Base-by-base conservation (phyloP, 1,284 basidiomycete species). In the Porodaedalea pini region DNA sequence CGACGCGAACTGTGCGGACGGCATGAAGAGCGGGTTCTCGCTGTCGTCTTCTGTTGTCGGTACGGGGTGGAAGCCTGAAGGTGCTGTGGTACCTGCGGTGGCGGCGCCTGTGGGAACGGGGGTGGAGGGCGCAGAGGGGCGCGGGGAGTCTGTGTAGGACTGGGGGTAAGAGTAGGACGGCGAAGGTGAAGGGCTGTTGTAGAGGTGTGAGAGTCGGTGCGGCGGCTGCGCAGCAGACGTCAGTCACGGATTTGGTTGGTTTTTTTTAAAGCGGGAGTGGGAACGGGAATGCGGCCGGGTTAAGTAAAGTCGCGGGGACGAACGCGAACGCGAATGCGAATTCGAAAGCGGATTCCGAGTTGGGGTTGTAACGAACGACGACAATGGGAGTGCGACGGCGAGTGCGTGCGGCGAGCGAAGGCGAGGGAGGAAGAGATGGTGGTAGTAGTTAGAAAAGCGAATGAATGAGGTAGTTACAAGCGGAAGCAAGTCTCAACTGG, bases 141-240 rank as follows among this genome's bases (percentile, higher is more conserved):
- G 56, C n/a, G 56, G 34, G n/a, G 50, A 43, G 59, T 48, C 23
- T 47, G 43, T 25, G 57, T 40, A 57, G 57, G 63, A 52, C 63
- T 45, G 47, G 58, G 53, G 40, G 53, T 63, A 36, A 3, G 45
- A 51, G 39, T 61, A 51, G 67, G 66, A 68, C 50, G 60, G 54
- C 48, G 58, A 13, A 41, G 61, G 36, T 23, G 65, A 56, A 25
- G 61, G 61, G 19, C 63, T 56, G 23, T 15, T 53, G 55, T 57
- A 51, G 29, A 49, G 40, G 64, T 64, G 65, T 31, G 71, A 72
- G 34, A 71, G 65, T 58, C 68, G 65, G 62, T 72, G 68, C 13
- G 72, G 71, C 5, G 70, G 68, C 73, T 75, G 68, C 65, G 62
- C 66, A 67, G 65, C 66, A 70, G 62, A 10, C 15, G 29, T n/a